A percentile compares a stretch with the other conserved stretches of the same genome.
phyloP scores from a whole-genome alignment of 2,329 filamentous ascomycete species.

The Fusarium phyllophilum region DNA sequence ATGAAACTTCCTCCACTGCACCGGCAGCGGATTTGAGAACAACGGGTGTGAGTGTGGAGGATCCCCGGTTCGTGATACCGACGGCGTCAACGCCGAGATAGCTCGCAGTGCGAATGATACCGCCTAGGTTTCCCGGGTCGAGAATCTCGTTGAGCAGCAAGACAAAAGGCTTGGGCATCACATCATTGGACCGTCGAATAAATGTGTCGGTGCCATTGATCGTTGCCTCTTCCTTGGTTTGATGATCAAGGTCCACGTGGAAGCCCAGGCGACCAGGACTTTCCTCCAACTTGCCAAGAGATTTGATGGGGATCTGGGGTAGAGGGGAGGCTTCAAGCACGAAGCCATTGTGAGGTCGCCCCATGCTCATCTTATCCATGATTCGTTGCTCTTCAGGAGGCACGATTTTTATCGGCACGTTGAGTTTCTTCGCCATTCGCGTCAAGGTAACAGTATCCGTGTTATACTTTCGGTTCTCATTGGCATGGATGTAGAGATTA shows the following conservation, averaged over 20 bases:
- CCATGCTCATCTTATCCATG: conserved; percentile 84
- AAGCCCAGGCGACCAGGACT: conserved; percentile 62
- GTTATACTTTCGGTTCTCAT: conserved; percentile 63
- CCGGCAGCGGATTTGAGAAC: conserved; percentile 90
- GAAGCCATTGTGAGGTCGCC: conserved; percentile 89
- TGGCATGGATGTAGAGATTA: conserved; percentile 80
- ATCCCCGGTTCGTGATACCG: conserved; percentile 77
- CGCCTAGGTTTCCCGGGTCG: conserved; percentile 91
- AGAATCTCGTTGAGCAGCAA: conserved; percentile 80
- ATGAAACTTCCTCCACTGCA: conserved; percentile 80
- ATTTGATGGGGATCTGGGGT: conserved; percentile 73
- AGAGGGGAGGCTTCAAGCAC: conserved; percentile 88
- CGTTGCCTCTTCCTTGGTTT: conserved; percentile 76
- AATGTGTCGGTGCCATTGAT: conserved; percentile 77
- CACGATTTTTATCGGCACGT: conserved; percentile 68
- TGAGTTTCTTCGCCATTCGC: conserved; percentile 57
- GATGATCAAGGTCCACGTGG: conserved; percentile 68
- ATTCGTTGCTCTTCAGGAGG: conserved; percentile 70
- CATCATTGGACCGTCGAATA: conserved; percentile 44
- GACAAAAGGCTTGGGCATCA: conserved; percentile 71
- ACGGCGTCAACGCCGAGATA: conserved; percentile 92
- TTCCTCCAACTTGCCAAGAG: conserved; percentile 62
- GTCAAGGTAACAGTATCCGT: conserved; percentile 57
- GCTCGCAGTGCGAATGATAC: conserved; percentile 86
- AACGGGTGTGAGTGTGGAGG: conserved; percentile 78